Percentiles rank a stretch among this genome's conserved stretches.
Conservation (phyloP, 2,329 filamentous ascomycete genomes). For the Tricladium varicosporioides region DNA sequence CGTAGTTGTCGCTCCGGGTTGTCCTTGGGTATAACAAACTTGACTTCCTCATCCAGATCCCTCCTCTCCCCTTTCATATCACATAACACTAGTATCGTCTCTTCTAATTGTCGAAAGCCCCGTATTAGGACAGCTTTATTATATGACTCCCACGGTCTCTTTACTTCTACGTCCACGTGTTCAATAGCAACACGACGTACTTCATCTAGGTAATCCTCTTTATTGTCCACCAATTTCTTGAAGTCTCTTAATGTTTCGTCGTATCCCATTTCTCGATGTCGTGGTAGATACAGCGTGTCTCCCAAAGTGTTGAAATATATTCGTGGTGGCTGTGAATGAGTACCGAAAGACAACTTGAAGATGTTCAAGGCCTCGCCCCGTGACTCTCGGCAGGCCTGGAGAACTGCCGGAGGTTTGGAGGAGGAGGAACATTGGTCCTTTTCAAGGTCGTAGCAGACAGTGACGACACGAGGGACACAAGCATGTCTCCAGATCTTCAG, state of each 20-base stretch:
- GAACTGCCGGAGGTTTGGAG: conserved; percentile 39
- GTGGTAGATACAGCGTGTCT: conserved; percentile 30
- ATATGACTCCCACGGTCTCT: conserved; percentile 50
- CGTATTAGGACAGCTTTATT: conserved; percentile 47
- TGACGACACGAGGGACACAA: conserved; percentile 24
- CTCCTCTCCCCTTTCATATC: not conserved
- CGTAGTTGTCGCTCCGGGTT: conserved; percentile 21
- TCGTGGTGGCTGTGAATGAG: not conserved
- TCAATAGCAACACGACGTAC: conserved; percentile 45
- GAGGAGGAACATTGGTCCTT: conserved; percentile 38
- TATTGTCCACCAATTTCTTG: conserved; percentile 33
- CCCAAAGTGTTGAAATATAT: conserved; percentile 24
- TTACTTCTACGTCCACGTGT: conserved; percentile 43
- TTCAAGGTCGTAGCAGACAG: conserved; percentile 36
- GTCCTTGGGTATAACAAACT: conserved; percentile 20
- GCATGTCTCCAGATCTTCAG: conserved; percentile 30
- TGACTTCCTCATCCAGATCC: conserved; percentile 13
- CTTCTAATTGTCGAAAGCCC: conserved; percentile 37
- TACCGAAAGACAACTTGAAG: conserved; percentile 37
- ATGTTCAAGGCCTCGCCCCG: conserved; percentile 40
- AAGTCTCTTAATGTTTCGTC: conserved; percentile 41
- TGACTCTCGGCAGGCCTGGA: conserved; percentile 43
- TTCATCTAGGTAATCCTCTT: conserved; percentile 32
- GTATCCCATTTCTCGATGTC: conserved; percentile 36
- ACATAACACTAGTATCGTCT: conserved; percentile 26